A percentile compares a stretch with the other conserved stretches of the same genome.
These are phyloP conservation scores for Fusarium subtropicale DNA, from an alignment of 2,329 filamentous ascomycete genomes.

Conservation along the genomic window DNA sequence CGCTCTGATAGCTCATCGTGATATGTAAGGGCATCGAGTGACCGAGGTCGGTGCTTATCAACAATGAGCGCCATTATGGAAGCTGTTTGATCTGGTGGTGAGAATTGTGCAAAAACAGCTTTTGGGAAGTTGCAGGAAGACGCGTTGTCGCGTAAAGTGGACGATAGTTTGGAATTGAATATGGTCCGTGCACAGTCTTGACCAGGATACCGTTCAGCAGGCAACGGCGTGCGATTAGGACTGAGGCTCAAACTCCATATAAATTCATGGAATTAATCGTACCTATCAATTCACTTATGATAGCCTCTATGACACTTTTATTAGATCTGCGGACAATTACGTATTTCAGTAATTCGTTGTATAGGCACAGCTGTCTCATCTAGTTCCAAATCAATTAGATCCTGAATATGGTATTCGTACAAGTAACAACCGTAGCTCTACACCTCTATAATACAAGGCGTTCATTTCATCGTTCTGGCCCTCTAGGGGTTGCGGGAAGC, in stretches of 20 bases:
- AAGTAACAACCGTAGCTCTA: constrained; percentile 43
- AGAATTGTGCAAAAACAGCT: constrained; percentile 34
- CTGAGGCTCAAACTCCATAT: neutral
- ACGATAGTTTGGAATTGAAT: constrained; percentile 16
- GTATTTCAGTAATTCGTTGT: neutral
- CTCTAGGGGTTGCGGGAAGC: constrained; percentile 48
- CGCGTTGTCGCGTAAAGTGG: constrained; percentile 57
- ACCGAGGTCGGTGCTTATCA: constrained; percentile 78
- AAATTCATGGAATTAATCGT: neutral
- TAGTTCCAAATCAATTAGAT: constrained; percentile 3
- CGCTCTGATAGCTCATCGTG: constrained; percentile 89
- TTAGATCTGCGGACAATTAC: neutral
- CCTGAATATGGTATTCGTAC: constrained; percentile 43
- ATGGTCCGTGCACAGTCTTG: constrained; percentile 40
- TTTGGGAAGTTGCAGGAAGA: constrained; percentile 45
- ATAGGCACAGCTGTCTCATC: neutral
- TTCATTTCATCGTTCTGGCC: constrained; percentile 18
- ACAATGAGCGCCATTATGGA: constrained; percentile 74
- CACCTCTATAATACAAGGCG: constrained; percentile 42
- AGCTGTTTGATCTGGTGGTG: constrained; percentile 27
- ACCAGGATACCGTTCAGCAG: constrained; percentile 24
- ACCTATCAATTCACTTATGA: too few relatives aligned
- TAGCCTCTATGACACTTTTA: neutral
- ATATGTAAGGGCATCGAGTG: constrained; percentile 83
- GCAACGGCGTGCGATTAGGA: constrained; percentile 20